Percentiles rank a stretch among this genome's conserved stretches.
Conservation (phyloP, 345 rosid genomes). For the Gossypium bickii region DNA sequence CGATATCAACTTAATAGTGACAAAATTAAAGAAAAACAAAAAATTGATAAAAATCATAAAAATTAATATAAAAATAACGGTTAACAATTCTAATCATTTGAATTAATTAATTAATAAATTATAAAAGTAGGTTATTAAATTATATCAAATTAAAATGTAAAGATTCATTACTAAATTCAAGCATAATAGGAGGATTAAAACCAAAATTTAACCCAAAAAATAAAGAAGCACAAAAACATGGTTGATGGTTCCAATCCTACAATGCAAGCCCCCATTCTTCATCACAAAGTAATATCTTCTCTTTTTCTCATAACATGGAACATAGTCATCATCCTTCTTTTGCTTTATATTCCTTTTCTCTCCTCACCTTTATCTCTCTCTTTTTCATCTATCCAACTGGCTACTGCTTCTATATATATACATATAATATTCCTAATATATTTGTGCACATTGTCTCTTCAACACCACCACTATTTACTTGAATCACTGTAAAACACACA, state of each 20-base stretch:
- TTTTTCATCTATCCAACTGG: no score
- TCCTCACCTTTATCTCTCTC: background rate
- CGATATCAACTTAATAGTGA: no score
- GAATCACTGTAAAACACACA: conserved; percentile 11
- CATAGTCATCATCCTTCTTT: conserved; percentile 13
- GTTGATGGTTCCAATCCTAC: background rate
- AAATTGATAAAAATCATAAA: no score
- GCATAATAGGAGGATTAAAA: background rate
- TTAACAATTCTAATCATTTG: no score
- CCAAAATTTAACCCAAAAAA: background rate
- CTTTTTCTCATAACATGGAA: conserved; percentile 11
- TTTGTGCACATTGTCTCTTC: background rate
- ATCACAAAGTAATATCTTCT: conserved; percentile 15
- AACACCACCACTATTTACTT: background rate
- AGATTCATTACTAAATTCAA: background rate
- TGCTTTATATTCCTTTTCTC: conserved; percentile 12
- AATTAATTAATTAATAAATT: no score
- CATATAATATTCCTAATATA: background rate
- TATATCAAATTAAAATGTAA: no score
- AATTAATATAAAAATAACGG: no score
- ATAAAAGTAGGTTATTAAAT: no score
- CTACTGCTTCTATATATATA: background rate
- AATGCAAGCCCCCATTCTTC: conserved; percentile 13
- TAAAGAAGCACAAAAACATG: background rate
- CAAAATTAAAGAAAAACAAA: no score